phyloP scores from a whole-genome alignment of 2,329 filamentous ascomycete genomes.

The Triangularia setosa region DNA sequence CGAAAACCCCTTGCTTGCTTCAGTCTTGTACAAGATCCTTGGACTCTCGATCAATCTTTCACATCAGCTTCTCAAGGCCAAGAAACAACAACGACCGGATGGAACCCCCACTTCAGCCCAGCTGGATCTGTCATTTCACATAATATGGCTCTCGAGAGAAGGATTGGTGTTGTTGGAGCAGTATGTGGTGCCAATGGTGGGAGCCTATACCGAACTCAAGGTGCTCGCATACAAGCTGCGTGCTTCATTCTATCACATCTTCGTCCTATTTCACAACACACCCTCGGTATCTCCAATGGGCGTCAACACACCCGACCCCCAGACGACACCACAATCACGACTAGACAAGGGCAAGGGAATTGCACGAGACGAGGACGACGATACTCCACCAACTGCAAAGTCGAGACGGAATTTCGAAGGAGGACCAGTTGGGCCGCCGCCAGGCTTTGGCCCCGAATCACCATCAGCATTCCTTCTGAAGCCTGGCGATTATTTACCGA shows the following conservation, averaged over 20 bases:
- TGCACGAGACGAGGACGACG: slow-evolving; percentile 45
- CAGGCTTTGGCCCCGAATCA: slow-evolving; percentile 48
- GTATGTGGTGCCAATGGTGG: slow-evolving; percentile 82
- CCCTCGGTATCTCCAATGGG: slow-evolving; percentile 67
- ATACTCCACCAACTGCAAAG: slow-evolving; percentile 42
- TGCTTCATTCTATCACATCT: slow-evolving; percentile 94
- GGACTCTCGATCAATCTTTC: slow-evolving; percentile 87
- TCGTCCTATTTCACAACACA: slow-evolving; percentile 92
- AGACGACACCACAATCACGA: slow-evolving; percentile 34
- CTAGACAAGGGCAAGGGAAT: slow-evolving; percentile 48
- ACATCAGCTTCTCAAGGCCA: slow-evolving; percentile 74
- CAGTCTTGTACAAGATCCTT: slow-evolving; percentile 84
- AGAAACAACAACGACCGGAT: slow-evolving; percentile 79
- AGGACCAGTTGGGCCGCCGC: slow-evolving; percentile 54
- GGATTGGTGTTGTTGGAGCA: slow-evolving; percentile 82
- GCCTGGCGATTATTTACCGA: slow-evolving; percentile 73
- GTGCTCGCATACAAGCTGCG: slow-evolving; percentile 88
- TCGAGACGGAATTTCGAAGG: slow-evolving; percentile 49
- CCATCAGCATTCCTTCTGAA: slow-evolving; percentile 75
- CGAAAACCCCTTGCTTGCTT: slow-evolving; percentile 74
- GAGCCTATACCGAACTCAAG: slow-evolving; percentile 74
- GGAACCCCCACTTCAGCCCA: slow-evolving; percentile 73
- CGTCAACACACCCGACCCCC: slow-evolving; percentile 45
- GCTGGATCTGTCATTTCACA: slow-evolving; percentile 78
- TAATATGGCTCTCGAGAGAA: slow-evolving; percentile 92